Evolutionary conservation across 2,329 filamentous ascomycete genomes (phyloP), one percentile per base, ranked within the genome.

Genomic region (Stemphylium lycopersici): DNA sequence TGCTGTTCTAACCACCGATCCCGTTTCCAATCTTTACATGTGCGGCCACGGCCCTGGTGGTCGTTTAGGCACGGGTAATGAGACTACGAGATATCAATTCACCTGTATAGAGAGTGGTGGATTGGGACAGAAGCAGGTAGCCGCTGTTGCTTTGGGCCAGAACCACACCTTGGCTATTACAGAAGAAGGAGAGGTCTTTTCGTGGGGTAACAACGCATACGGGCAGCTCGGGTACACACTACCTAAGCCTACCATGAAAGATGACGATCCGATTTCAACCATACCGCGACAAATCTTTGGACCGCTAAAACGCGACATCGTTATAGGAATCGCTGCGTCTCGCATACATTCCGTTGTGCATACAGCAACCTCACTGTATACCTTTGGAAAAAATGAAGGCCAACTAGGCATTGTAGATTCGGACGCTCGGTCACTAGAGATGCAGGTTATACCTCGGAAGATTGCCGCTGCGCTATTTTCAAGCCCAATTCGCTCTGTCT

Each of bases 401-500:
- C 95, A 99, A 73, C 83, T 99, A 41, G 95, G 92, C 4, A 83
- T 99, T 48, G 92, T 97, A 78, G 95, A 97, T 72, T 93, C 95
- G 0, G 93, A 98, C 76, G 96, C 95, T 22, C 87, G 93, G 40
- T 97, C 92, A 0, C 83, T 98, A 4, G 90, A 95, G 63, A 79
- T 89, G n/a, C 95, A 98, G 69, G 78, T 84, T 16, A 87, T 85
- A 0, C 95, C 95, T 20, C 86, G 95, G 41, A 93, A 90, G 69
- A 93, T 99, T 38, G 93, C 91, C 0, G 91, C 91, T 0, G 95
- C 92, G 0, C 81, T 96, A 1, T 90, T 95, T 68, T 84, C 81
- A 49, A 85, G 86, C 3, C 70, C 82, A 0, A 96, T 99, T 47
- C 79, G 84, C 22, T 90, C 89, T 72, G 90, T 95, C 0, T 90